Evolutionary conservation across 169 alveolate species (phyloP), one percentile per base, ranked within the genome.

Genomic region (Cryptosporidium felis): DNA sequence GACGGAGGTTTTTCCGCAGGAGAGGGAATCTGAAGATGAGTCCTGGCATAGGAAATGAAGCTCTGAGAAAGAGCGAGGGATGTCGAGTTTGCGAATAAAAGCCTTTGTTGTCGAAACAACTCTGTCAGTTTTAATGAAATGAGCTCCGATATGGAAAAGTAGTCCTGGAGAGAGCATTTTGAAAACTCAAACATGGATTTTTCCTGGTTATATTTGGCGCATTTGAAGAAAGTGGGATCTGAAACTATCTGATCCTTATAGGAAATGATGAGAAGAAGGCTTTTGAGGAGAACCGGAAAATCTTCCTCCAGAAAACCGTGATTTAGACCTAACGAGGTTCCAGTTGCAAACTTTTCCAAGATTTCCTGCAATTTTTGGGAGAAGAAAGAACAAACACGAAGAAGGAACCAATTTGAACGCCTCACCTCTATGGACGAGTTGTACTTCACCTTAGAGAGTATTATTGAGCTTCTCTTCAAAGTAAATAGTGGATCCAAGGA

Each of bases 331-430:
- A n/a, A n/a, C n/a, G 5, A 36, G 30, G 40, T n/a, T 18, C 9
- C 53, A 12, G 18, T 40, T 51, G 41, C 3, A 5, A 1, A 18
- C 58, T 32, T 40, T 38, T 41, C 18, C 5, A 12, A n/a, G 10
- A 56, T 23, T 26, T 56, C 42, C 5, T 10, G 3, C 5, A 74
- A 16, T 14, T 74, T n/a, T 6, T 9, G 45, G 28, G 45, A 49
- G 8, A 74, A 14, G 3, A 34, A 49, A 4, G 38, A 44, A 5
- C 81, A 65, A 4, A 65, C 81, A n/a, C 30, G 23, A 3, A 34
- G 32, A 2, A 74, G 45, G 18, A 74, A 56, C 82, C 82, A 74
- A 12, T 36, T 74, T 6, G 82, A 74, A 4, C 82, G 45, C 40
- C 82, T 49, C n/a, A 51, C 46, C 26, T 74, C 82, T 12, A 74